phyloP scores from a whole-genome alignment of 805 yeast genomes.

The Hanseniaspora meyeri region DNA sequence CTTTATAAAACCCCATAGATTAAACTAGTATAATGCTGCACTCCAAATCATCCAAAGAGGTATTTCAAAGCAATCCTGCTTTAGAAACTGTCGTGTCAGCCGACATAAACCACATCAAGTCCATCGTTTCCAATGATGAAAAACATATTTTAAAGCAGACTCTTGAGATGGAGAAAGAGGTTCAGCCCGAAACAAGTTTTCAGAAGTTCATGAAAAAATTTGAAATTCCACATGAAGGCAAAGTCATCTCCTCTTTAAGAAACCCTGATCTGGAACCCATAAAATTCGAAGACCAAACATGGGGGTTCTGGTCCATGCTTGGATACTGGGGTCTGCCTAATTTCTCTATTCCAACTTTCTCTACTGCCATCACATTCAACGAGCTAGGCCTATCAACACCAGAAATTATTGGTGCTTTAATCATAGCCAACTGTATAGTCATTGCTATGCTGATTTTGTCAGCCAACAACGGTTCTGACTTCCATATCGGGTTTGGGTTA shows the following conservation, averaged over 20 bases:
- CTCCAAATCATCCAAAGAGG: neutral
- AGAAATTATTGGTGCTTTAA: constrained; percentile 25
- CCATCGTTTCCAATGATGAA: constrained; percentile 15
- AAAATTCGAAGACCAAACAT: constrained; percentile 28
- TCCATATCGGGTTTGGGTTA: constrained; percentile 31
- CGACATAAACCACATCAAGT: constrained; percentile 13
- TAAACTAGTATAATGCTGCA: neutral
- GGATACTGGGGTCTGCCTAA: constrained; percentile 32
- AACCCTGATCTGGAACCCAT: constrained; percentile 33
- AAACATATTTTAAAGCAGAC: constrained; percentile 15
- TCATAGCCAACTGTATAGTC: constrained; percentile 19
- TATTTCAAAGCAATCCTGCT: constrained; percentile 3
- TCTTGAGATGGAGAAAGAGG: constrained; percentile 12
- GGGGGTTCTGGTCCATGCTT: constrained; percentile 28
- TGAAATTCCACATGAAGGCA: constrained; percentile 24
- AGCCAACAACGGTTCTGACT: constrained; percentile 24
- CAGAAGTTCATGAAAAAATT: constrained; percentile 16
- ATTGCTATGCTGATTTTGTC: constrained; percentile 21
- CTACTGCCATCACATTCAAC: constrained; percentile 26
- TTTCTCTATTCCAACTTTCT: constrained; percentile 30
- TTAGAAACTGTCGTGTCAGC: constrained; percentile 11
- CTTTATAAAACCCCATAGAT: too few species aligned
- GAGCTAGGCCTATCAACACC: constrained; percentile 23
- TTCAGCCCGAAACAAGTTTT: constrained; percentile 12
- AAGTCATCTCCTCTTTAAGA: constrained; percentile 25